Percentiles rank a stretch among this genome's conserved stretches.
phyloP scores from a whole-genome alignment of 768 basidiomycete species.

The Sarcomyxa edulis region DNA sequence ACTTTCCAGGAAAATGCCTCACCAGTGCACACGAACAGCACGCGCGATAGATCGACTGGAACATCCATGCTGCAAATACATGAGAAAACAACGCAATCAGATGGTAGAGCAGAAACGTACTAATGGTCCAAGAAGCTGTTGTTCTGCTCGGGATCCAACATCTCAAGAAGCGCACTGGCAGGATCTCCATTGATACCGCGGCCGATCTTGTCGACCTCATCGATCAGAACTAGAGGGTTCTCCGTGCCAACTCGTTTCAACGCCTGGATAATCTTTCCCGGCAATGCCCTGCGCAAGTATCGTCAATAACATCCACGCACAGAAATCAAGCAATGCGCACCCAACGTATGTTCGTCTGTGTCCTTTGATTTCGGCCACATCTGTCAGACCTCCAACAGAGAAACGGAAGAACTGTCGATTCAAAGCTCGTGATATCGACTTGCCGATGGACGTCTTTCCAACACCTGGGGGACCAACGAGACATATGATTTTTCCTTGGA shows the following conservation, averaged over 20 bases:
- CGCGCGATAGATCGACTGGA: constrained; percentile 91
- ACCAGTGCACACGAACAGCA: constrained; percentile 92
- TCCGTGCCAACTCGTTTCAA: constrained; percentile 90
- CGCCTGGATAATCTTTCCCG: constrained; percentile 94
- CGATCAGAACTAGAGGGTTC: constrained; percentile 90
- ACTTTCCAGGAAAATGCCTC: neutral
- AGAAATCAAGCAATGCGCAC: constrained; percentile 31
- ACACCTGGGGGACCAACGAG: constrained; percentile 97
- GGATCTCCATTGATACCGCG: constrained; percentile 91
- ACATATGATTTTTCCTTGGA: constrained; percentile 96
- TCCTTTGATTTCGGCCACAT: constrained; percentile 99
- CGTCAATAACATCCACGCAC: constrained; percentile 2
- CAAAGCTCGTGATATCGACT: constrained; percentile 88
- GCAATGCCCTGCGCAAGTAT: constrained; percentile 56
- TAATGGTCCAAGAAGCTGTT: constrained; percentile 93
- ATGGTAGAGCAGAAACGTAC: constrained; percentile 39
- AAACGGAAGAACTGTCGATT: constrained; percentile 94
- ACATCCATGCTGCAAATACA: constrained; percentile 75
- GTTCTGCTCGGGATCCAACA: constrained; percentile 95
- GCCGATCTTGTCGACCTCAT: constrained; percentile 96
- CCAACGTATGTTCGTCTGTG: constrained; percentile 97
- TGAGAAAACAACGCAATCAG: neutral
- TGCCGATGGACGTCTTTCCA: constrained; percentile 95
- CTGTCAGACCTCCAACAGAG: constrained; percentile 92
- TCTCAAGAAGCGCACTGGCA: constrained; percentile 84